Evolutionary conservation across 192 early-diverging fungal species (phyloP), one percentile per base, ranked within the genome.

Genomic region (Backusella mclennaniae): DNA sequence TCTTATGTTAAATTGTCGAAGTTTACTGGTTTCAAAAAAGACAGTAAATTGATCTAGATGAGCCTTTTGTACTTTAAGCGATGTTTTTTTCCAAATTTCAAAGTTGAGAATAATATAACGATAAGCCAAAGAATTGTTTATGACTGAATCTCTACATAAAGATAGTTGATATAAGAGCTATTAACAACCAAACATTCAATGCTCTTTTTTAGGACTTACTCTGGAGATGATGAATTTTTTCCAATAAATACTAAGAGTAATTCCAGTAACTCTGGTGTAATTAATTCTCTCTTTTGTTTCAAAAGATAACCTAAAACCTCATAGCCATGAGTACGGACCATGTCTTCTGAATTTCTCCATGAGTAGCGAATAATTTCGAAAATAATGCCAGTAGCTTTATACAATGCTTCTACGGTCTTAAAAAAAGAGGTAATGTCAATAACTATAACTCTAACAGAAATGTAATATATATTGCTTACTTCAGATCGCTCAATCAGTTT

Each of bases 261-360:
- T 35, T 93, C 88, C 82, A 93, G 67, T 73, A 89, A 78, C 12
- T 89, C 84, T 15, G 84, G 76, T 0, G 85, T 85, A 31, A 93
- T 85, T 2, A 92, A 77, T 4, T 85, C 81, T 63, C 85, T 86
- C 80, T 93, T 93, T 59, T 88, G 84, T 68, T 88, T 93, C 33
- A 93, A 56, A 35, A 93, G 78, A 36, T 83, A 85, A 2, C 88
- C 89, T 11, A 93, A 79, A 36, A 91, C 86, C 73, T 92, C 90
- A 36, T 93, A 93, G 17, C 90, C 87, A 78, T 88, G 89, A 31
- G 81, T 82, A 33, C 87, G 81, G 67, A 92, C 92, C 90, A 92
- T 92, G 38, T 93, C 92, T 73, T 91, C 91, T 0, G 88, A 85
- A 76, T 92, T 91, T 26, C 92, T 73, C 92, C 92, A 93, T 35